These are phyloP conservation scores for Phlebiopsis gigantea DNA, from an alignment of 768 basidiomycete species.

Conservation along the genomic window DNA sequence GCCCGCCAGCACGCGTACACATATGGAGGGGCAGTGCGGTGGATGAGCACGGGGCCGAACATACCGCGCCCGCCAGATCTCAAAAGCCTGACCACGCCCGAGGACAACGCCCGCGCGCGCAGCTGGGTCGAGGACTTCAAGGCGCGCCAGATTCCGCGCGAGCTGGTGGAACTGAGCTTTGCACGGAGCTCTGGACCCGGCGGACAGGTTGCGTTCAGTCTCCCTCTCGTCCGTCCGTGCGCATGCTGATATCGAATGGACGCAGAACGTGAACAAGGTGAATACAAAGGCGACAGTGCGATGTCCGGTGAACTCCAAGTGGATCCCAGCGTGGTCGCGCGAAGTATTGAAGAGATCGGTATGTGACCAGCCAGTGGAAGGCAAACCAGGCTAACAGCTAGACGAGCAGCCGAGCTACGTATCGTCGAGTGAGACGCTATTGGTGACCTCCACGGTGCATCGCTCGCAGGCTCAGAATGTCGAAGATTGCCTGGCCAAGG, in stretches of 20 bases:
- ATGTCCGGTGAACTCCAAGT: conserved; percentile 49
- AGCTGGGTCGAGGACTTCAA: conserved; percentile 52
- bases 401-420: conserved; percentile 53
- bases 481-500: conserved; percentile 68
- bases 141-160: conserved; percentile 39
- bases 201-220: conserved; percentile 62
- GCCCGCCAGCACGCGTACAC: background rate
- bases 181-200: conserved; percentile 82
- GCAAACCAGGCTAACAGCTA: background rate
- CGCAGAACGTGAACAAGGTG: conserved; percentile 84
- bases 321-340: conserved; percentile 70
- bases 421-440: conserved; percentile 60
- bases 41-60: background rate
- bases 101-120: conserved; percentile 43
- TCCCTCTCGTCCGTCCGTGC: too few species aligned
- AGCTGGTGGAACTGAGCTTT: conserved; percentile 58
- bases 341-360: conserved; percentile 44
- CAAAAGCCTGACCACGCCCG: conserved; percentile 28
- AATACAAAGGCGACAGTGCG: conserved; percentile 74
- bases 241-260: background rate
- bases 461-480: conserved; percentile 79
- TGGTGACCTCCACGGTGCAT: conserved; percentile 62
- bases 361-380: conserved; percentile 9
- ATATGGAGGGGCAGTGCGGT: background rate
- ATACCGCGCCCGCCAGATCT: conserved; percentile 42